Evolutionary conservation across 2,329 filamentous ascomycete genomes (phyloP).

Genomic region (Sarocladium kiliense): DNA sequence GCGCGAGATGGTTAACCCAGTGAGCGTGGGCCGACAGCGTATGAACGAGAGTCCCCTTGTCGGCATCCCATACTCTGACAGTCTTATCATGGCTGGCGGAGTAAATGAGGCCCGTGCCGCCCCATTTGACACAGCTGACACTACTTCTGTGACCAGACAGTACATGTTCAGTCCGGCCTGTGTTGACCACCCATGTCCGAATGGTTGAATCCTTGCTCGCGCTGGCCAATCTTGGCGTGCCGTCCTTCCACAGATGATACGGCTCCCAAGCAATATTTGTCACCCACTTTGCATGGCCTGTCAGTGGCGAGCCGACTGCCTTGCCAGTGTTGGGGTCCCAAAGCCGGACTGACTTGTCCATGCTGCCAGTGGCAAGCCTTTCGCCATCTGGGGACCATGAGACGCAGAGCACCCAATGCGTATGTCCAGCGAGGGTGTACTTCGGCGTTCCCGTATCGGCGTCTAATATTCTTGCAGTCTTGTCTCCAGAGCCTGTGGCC

Average conservation of each 20-base stretch:
- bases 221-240: slow-evolving; percentile 75
- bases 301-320: slow-evolving; percentile 61
- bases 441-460: slow-evolving; percentile 88
- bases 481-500: slow-evolving; percentile 86
- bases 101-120: slow-evolving; percentile 80
- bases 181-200: slow-evolving; percentile 78
- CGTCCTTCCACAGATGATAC: slow-evolving; percentile 73
- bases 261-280: slow-evolving; percentile 89
- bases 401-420: slow-evolving; percentile 84
- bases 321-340: slow-evolving; percentile 85
- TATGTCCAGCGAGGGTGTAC: slow-evolving; percentile 80
- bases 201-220: slow-evolving; percentile 87
- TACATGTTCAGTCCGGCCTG: slow-evolving; percentile 72
- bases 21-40: slow-evolving; percentile 80
- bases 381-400: slow-evolving; percentile 81
- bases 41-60: slow-evolving; percentile 72
- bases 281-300: slow-evolving; percentile 86
- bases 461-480: slow-evolving; percentile 90
- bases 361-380: slow-evolving; percentile 81
- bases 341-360: slow-evolving; percentile 86
- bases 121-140: slow-evolving; percentile 91
- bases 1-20: slow-evolving; percentile 90
- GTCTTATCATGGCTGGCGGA: slow-evolving; percentile 87
- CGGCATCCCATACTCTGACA: slow-evolving; percentile 83
- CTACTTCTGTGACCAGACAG: slow-evolving; percentile 84